Evolutionary conservation across 306 rosid genomes (phyloP), one percentile per base, ranked within the genome.

Genomic region (Acacia confusa): DNA sequence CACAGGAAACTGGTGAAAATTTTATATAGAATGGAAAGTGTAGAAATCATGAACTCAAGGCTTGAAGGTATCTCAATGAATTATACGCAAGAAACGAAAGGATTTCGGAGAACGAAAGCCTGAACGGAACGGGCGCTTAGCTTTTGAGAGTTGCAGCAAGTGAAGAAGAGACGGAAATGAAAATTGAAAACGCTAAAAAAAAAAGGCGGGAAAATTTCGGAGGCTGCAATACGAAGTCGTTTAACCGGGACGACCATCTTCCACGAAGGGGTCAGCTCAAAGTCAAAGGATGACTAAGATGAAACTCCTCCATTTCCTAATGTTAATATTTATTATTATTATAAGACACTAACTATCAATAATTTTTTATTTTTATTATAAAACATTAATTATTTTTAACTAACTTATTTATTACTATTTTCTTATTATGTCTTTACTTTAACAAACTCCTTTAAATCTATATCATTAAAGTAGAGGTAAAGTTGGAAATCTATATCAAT

Each of bases 101-200:
- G 90, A 88, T 40, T 86, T 88, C 48, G 84, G 85, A 87, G 86
- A 60, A 52, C 65, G 85, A 79, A 90, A 78, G 87, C 86, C 86
- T 66, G 77, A 72, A 83, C 40, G 76, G 47, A 13, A 64, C 81
- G 55, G 78, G 77, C 24, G 32, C 34, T 12, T 47, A 52, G 78
- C 11, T 22, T 71, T 66, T 14, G 72, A 50, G 75, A 4, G 78
- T 9, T 82, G 85, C 45, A 25, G 77, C 34, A 74, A 52, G 71
- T 12, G 83, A 50, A 24, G 57, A 52, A 28, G 64, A 57, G 5
- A 4, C 17, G 6, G 64, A 27, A 73, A 50, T 73, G 19, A n/a
- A 64, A 27, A 64, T 36, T 36, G 40, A 36, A 36, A 36, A 36
- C 0, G 40, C 34, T n/a, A 0, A 2, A 36, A 36, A 14, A 61